Conservation (phyloP, 495 filamentous ascomycete genomes). For the Aspergillus bertholletiae region DNA sequence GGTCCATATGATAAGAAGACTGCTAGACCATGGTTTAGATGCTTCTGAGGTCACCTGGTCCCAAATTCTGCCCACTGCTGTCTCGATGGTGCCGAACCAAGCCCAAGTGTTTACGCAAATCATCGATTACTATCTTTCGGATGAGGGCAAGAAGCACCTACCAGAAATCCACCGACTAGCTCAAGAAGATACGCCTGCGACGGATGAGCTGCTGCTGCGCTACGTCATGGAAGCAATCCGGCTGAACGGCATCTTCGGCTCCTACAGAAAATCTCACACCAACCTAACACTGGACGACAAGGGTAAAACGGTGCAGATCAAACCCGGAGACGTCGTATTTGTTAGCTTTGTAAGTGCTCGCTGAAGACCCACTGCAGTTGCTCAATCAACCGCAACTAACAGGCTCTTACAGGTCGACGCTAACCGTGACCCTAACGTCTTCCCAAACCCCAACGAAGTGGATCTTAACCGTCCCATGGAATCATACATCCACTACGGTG, state of each 20-base stretch:
- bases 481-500: slow-evolving; percentile 64
- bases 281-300: slow-evolving; percentile 48
- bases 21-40: slow-evolving; percentile 62
- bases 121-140: slow-evolving; percentile 72
- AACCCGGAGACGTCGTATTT: slow-evolving; percentile 52
- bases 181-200: slow-evolving; percentile 40
- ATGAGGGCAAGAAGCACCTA: slow-evolving; percentile 52
- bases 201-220: slow-evolving; percentile 47
- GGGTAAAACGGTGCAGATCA: slow-evolving; percentile 46
- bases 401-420: slow-evolving; percentile 35
- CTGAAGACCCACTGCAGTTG: too few relatives aligned
- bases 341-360: slow-evolving; percentile 40
- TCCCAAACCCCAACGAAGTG: slow-evolving; percentile 66
- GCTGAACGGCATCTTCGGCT: slow-evolving; percentile 57
- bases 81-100: slow-evolving; percentile 65
- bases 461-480: slow-evolving; percentile 64
- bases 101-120: slow-evolving; percentile 72
- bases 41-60: slow-evolving; percentile 69
- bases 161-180: slow-evolving; percentile 56
- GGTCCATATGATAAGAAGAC: slow-evolving; percentile 61
- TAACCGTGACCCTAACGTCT: slow-evolving; percentile 56
- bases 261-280: slow-evolving; percentile 47
- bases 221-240: slow-evolving; percentile 55
- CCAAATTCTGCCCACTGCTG: slow-evolving; percentile 63
- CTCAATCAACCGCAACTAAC: slow-evolving; percentile 6